These are phyloP conservation scores for Lichenothelia convexa DNA, from an alignment of 495 filamentous ascomycete species.

Conservation along the genomic window DNA sequence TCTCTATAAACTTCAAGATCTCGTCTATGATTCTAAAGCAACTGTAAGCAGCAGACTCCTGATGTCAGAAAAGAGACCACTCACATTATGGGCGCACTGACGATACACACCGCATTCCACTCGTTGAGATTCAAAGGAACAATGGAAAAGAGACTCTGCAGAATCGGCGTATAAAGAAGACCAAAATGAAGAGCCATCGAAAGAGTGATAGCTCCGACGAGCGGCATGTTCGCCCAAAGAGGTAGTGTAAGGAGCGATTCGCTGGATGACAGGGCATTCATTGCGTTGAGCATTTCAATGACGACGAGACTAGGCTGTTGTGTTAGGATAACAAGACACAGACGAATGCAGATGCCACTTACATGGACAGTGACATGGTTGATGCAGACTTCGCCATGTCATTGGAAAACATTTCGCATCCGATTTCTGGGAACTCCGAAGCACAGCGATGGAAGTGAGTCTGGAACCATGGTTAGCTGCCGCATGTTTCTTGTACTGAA, in stretches of 20 bases:
- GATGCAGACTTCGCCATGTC: conserved; percentile 81
- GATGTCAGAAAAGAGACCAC: conserved; percentile 17
- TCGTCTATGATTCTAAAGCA: conserved; percentile 69
- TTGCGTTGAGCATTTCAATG: conserved; percentile 99
- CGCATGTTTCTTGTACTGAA: background rate
- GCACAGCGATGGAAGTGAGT: conserved; percentile 90
- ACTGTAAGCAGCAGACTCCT: conserved; percentile 1
- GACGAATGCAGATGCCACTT: too few species aligned
- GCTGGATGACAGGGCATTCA: conserved; percentile 93
- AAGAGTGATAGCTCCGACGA: conserved; percentile 81
- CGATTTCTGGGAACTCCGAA: conserved; percentile 70
- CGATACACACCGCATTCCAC: conserved; percentile 81
- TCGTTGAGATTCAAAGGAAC: conserved; percentile 73
- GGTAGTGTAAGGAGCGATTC: conserved; percentile 88
- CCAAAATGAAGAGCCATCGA: conserved; percentile 96
- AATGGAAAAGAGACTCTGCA: conserved; percentile 82
- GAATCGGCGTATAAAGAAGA: conserved; percentile 77
- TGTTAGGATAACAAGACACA: background rate
- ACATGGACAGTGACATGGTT: conserved; percentile 76
- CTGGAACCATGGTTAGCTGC: conserved; percentile 20
- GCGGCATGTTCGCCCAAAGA: conserved; percentile 90
- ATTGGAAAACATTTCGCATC: conserved; percentile 85
- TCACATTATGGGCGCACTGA: conserved; percentile 90
- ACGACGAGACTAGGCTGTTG: conserved; percentile 55
- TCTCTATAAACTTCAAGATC: conserved; percentile 63